Evolutionary conservation across 208 protist species (phyloP), one percentile per base, ranked within the genome.

Genomic region (Leishmania turanica): DNA sequence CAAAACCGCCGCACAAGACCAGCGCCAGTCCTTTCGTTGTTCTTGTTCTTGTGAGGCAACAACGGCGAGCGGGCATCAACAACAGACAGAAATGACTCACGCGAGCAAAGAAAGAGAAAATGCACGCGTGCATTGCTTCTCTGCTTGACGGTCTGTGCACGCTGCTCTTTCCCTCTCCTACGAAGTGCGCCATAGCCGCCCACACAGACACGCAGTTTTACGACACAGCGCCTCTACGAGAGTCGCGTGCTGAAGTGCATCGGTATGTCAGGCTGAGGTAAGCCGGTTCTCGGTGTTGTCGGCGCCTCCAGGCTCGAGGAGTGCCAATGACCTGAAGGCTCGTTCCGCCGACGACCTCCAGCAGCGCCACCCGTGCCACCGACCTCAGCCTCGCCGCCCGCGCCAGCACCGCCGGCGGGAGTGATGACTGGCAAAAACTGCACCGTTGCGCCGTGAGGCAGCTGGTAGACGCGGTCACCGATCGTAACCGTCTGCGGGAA

Each of bases 351-450:
- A 31, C 5, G 77, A 60, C 54, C 77, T 79, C 51, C 45, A n/a
- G 69, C 4, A 42, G 31, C 37, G 68, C 34, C 27, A 60, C 58
- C 54, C 7, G 74, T 34, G n/a, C 42, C 69, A 27, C 54, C 69
- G 21, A 3, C n/a, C 17, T 83, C 45, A 7, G 47, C 75, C 58
- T 83, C 80, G 45, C 51, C 66, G 5, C 64, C 21, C 27, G 45
- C 34, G 45, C 64, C 42, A 58, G 75, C 15, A 27, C 70, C 58
- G 24, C 81, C 69, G 47, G 83, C 84, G 42, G 86, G 64, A 7
- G 88, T 91, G 58, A 93, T 91, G 37, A 93, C 88, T 17, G 90
- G 90, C 53, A 93, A 60, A 66, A 91, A 87, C 79, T 93, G 90
- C 72, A 93, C 77, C 54, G 81, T 90, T 15, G 90, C 81, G 31